These are phyloP conservation scores for Corchorus olitorius DNA, from an alignment of 345 rosid species.

Conservation along the genomic window DNA sequence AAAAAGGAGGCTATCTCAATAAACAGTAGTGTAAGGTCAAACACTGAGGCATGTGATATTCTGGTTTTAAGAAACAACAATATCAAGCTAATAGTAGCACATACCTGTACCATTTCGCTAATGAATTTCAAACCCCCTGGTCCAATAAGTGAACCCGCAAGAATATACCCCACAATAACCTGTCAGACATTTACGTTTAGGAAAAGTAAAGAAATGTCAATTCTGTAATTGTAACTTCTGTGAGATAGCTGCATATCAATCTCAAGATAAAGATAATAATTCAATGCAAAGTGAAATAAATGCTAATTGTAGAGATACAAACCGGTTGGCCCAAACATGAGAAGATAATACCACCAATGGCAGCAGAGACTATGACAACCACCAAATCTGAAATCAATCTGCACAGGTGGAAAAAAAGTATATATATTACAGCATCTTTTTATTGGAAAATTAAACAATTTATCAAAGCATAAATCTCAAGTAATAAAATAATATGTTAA, in stretches of 20 bases:
- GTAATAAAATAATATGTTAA: conserved; percentile 15
- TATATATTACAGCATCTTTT: conserved; percentile 19
- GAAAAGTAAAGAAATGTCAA: background rate
- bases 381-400: conserved; percentile 98
- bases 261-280: background rate
- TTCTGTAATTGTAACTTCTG: background rate
- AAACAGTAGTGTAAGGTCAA: background rate
- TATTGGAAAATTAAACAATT: background rate
- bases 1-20: background rate
- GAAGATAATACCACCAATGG: conserved; percentile 93
- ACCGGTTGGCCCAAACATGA: conserved; percentile 99
- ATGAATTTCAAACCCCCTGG: conserved; percentile 98
- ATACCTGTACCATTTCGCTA: conserved; percentile 99
- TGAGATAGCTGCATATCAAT: conserved; percentile 17
- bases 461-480: conserved; percentile 28
- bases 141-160: conserved; percentile 93
- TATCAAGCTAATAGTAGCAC: conserved; percentile 12
- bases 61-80: background rate
- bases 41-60: background rate
- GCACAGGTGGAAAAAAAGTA: conserved; percentile 25
- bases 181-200: conserved; percentile 25
- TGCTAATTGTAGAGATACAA: conserved; percentile 34
- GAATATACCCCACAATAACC: conserved; percentile 99
- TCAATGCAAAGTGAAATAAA: conserved; percentile 20
- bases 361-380: conserved; percentile 96